Evolutionary conservation across 495 filamentous ascomycete species (phyloP), one percentile per base, ranked within the genome.

Genomic region (Aspergillus funiculosus): DNA sequence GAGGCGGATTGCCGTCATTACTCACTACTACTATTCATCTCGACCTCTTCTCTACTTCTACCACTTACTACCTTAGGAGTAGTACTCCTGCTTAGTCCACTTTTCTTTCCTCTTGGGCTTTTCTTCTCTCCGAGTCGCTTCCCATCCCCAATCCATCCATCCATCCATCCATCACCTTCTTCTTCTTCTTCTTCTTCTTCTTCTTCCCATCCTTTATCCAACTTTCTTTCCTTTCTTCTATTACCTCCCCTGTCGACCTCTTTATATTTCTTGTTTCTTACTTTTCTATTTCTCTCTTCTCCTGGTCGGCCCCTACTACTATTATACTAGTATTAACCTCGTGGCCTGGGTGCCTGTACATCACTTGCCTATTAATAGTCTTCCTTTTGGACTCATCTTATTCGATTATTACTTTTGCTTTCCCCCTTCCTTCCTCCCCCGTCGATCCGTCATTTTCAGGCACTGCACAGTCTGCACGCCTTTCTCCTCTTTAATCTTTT

Each of bases 1-100:
- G 31, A 32, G 32, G 36, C 35, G 28, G 9, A 38, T 51, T 56
- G 44, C 53, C 46, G 45, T 56, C 53, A 52, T 52, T 37, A 36
- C 34, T 22, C 25, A 38, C 19, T 24, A 17, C 19, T 38, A 18
- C 35, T 21, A 19, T 21, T 24, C 31, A 29, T 35, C 21, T 27
- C 19, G 19, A 7, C 8, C 32, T 26, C 14, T 19, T 27, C 36
- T 46, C 37, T 19, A 31, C 21, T 37, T 14, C 4, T 24, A 28
- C 20, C 35, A n/a, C 24, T 30, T 27, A 35, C 19, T 35, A 26
- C 44, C 50, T 39, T 43, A 39, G 51, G 38, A 45, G 18, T 38
- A 34, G 35, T 25, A 32, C 20, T 28, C 45, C 27, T 29, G 37
- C 41, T 30, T 36, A 20, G 14, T 39, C 37, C 43, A n/a, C n/a